Conservation (phyloP, 2,329 filamentous ascomycete genomes). For the Exophiala spinifera region DNA sequence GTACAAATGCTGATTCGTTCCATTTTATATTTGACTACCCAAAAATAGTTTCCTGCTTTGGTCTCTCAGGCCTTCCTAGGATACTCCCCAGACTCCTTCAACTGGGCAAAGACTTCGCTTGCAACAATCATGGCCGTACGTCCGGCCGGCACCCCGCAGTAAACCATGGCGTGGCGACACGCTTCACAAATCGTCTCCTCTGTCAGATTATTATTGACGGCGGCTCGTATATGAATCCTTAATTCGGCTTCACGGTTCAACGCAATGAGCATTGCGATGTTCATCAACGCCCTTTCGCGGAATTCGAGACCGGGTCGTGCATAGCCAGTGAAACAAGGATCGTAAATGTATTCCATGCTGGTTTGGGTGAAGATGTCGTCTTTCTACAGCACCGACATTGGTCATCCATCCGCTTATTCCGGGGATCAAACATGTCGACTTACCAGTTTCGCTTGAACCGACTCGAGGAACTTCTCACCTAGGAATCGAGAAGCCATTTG, state of each 20-base stretch:
- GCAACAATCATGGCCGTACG: constrained; percentile 37
- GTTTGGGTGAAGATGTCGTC: constrained; percentile 10
- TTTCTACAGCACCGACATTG: background rate
- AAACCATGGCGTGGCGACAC: constrained; percentile 30
- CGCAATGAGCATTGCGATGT: constrained; percentile 62
- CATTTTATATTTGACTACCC: too few species aligned
- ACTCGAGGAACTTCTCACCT: background rate
- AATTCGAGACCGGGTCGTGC: constrained; percentile 59
- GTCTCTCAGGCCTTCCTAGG: background rate
- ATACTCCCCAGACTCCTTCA: constrained; percentile 4
- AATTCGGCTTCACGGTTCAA: constrained; percentile 59
- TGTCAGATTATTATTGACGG: constrained; percentile 59
- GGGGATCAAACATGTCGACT: background rate
- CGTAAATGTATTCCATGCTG: constrained; percentile 43
- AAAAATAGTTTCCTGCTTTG: too few species aligned
- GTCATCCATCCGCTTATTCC: background rate
- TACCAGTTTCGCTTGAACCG: background rate
- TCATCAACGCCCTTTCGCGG: constrained; percentile 60
- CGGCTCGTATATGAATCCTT: constrained; percentile 60
- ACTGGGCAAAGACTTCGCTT: constrained; percentile 8
- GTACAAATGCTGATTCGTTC: too few species aligned
- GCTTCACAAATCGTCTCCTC: constrained; percentile 59
- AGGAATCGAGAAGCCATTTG: constrained; percentile 1
- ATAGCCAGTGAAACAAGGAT: constrained; percentile 58
- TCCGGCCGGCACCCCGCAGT: constrained; percentile 44